These are phyloP conservation scores for Globisporangium emineosum DNA, from an alignment of 352 stramenopile species.

Conservation along the genomic window DNA sequence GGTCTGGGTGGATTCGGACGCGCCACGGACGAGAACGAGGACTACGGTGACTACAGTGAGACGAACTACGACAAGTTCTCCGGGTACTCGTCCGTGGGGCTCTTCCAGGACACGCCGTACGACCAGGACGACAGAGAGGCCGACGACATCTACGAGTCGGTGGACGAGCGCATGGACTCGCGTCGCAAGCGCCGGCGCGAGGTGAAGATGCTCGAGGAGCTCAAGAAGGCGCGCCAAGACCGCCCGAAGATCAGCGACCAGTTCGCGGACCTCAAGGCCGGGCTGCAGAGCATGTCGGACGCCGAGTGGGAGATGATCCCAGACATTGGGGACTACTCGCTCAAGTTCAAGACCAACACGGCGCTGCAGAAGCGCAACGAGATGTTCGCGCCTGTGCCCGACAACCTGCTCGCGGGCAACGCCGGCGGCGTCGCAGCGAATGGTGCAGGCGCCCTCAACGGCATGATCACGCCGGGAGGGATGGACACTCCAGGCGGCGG, in stretches of 20 bases:
- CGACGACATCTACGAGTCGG: conserved; percentile 93
- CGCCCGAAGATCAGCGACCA: conserved; percentile 95
- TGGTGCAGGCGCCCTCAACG: conserved; percentile 30
- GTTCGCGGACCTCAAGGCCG: conserved; percentile 97
- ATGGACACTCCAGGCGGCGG: conserved; percentile 57
- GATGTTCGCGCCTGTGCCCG: conserved; percentile 94
- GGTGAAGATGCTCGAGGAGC: conserved; percentile 74
- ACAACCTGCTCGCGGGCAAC: conserved; percentile 87
- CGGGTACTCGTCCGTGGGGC: conserved; percentile 75
- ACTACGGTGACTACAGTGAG: conserved; percentile 89
- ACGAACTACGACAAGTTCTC: conserved; percentile 92
- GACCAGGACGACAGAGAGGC: conserved; percentile 97
- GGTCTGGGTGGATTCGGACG: conserved; percentile 80
- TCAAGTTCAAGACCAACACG: conserved; percentile 89
- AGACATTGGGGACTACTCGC: conserved; percentile 95
- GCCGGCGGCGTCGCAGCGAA: conserved; percentile 21
- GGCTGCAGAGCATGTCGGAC: conserved; percentile 89
- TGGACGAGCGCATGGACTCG: conserved; percentile 96
- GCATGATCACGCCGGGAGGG: conserved; percentile 47
- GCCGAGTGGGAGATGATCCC: conserved; percentile 96
- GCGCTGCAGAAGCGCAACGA: conserved; percentile 93
- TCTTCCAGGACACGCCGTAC: conserved; percentile 92
- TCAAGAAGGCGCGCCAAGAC: conserved; percentile 86
- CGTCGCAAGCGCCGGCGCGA: conserved; percentile 87
- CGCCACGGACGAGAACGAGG: conserved; percentile 85